phyloP scores from a whole-genome alignment of 2,329 filamentous ascomycete species.

The Trichoderma sp. region DNA sequence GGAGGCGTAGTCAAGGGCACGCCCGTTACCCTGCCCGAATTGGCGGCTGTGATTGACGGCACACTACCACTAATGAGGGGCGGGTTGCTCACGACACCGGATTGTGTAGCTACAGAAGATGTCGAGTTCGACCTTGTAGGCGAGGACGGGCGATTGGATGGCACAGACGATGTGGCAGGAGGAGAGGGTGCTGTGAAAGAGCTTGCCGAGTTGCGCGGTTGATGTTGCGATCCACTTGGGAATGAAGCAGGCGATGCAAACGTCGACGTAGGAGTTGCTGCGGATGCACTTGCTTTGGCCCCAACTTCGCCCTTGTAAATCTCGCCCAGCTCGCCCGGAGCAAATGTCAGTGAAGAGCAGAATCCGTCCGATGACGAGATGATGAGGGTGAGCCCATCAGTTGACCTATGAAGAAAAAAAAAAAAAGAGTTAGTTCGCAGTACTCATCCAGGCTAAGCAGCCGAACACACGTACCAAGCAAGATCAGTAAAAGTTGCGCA shows the following conservation, averaged over 20 bases:
- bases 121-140: slow-evolving; percentile 84
- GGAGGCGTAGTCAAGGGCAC: slow-evolving; percentile 86
- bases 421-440: slow-evolving; percentile 27
- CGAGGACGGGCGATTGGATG: slow-evolving; percentile 69
- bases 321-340: slow-evolving; percentile 80
- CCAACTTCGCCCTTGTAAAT: slow-evolving; percentile 70
- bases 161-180: slow-evolving; percentile 54
- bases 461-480: slow-evolving; percentile 69
- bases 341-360: slow-evolving; percentile 87
- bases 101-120: slow-evolving; percentile 74
- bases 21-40: slow-evolving; percentile 62
- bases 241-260: slow-evolving; percentile 65
- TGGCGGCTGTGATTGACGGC: slow-evolving; percentile 73
- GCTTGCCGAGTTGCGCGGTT: slow-evolving; percentile 60
- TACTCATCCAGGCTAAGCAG: background rate
- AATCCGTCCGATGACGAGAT: slow-evolving; percentile 99
- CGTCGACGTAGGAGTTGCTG: slow-evolving; percentile 68
- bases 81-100: slow-evolving; percentile 71
- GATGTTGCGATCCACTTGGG: slow-evolving; percentile 49
- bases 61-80: slow-evolving; percentile 76
- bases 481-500: slow-evolving; percentile 97
- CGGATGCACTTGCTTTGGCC: slow-evolving; percentile 62
- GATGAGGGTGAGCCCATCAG: slow-evolving; percentile 62
- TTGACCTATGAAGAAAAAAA: slow-evolving; percentile 44
- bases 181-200: slow-evolving; percentile 60